Percentiles rank a stretch among this genome's conserved stretches.
These are phyloP conservation scores for Platanthera zijinensis DNA, from an alignment of 106 monocot genomes.

Conservation along the genomic window DNA sequence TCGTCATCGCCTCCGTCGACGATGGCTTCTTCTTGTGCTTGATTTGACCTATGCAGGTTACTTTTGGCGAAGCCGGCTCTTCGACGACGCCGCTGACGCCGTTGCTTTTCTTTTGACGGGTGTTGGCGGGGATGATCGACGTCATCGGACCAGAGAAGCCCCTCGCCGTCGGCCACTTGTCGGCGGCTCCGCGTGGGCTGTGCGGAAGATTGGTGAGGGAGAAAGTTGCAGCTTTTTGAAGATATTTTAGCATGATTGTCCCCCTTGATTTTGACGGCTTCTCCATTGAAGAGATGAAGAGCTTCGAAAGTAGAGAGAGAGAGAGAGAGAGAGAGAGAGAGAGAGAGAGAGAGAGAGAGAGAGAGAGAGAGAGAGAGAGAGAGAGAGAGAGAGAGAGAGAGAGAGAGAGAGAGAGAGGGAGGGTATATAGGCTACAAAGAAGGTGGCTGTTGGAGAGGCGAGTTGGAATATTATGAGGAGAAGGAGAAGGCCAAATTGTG, in stretches of 20 bases:
- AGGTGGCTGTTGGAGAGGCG: too few relatives aligned
- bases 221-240: conserved; percentile 5
- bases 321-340: too few relatives aligned
- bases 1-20: background rate
- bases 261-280: conserved; percentile 1
- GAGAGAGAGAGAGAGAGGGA: too few relatives aligned
- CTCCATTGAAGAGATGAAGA: background rate
- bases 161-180: background rate
- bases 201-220: conserved; percentile 7
- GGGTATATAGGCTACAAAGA: too few relatives aligned
- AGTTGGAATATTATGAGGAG: too few relatives aligned
- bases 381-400: background rate
- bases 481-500: too few relatives aligned
- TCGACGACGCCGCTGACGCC: background rate
- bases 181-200: background rate
- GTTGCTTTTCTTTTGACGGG: background rate
- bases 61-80: conserved; percentile 15
- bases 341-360: background rate
- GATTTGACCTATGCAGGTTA: conserved; percentile 17
- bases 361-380: too few relatives aligned
- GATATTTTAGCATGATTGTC: background rate
- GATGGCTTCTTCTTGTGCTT: conserved; percentile 5
- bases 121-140: background rate
- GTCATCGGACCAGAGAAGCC: background rate
- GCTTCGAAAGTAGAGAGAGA: background rate